Conservation (phyloP, 139 green algal genomes). For the Trebouxia sp. region DNA sequence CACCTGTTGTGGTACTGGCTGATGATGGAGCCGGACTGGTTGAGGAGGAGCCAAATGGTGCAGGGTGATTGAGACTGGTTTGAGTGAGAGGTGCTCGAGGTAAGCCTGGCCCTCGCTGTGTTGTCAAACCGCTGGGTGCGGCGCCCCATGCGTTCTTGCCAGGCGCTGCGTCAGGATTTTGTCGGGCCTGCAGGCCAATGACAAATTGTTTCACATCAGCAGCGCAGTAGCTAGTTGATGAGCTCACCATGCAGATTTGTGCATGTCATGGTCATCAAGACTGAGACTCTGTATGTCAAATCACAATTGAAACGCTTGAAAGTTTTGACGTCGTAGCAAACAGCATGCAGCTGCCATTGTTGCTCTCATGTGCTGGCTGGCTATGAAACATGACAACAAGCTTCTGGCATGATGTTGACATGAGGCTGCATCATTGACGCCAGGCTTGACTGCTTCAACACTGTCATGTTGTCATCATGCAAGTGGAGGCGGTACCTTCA, state of each 20-base stretch:
- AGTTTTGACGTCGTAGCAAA: too few relatives aligned
- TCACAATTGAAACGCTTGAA: too few relatives aligned
- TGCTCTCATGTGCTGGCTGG: too few relatives aligned
- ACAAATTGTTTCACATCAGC: too few relatives aligned
- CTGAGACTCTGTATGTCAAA: too few relatives aligned
- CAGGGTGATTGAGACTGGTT: neutral
- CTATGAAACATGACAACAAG: too few relatives aligned
- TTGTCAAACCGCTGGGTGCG: neutral
- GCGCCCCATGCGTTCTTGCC: neutral
- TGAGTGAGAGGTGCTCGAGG: neutral
- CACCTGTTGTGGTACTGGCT: neutral
- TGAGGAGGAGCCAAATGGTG: conserved; percentile 1
- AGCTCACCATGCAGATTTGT: too few relatives aligned
- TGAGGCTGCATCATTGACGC: too few relatives aligned
- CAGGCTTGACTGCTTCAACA: neutral
- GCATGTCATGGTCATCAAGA: too few relatives aligned
- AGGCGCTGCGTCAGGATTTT: neutral
- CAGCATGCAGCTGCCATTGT: too few relatives aligned
- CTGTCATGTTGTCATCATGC: neutral
- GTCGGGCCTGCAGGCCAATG: conserved; percentile 3
- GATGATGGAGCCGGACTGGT: neutral
- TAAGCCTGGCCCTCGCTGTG: neutral
- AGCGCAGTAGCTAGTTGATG: too few relatives aligned
- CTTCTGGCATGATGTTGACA: too few relatives aligned
- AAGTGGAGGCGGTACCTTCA: conserved; percentile 17